phyloP scores from a whole-genome alignment of 2,329 filamentous ascomycete species.

The Neofusicoccum cordaticola region DNA sequence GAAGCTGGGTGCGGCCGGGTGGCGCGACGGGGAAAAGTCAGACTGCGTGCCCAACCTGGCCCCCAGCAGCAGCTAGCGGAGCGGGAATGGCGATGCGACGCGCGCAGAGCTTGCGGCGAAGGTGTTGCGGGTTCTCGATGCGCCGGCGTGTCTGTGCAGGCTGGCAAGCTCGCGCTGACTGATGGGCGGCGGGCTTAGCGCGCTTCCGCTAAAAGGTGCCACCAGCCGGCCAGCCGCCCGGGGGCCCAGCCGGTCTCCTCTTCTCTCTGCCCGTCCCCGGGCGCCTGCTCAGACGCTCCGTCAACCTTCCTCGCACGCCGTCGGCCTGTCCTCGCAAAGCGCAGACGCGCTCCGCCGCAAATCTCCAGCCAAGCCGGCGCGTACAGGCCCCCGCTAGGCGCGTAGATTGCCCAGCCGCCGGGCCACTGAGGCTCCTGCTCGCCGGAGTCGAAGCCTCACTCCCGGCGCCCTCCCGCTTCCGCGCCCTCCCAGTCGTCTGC shows the following conservation, averaged over 20 bases:
- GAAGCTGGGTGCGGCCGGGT: background rate
- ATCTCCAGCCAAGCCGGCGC: background rate
- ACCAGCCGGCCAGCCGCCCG: background rate
- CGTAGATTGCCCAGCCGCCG: background rate
- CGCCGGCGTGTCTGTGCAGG: background rate
- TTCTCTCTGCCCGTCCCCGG: background rate
- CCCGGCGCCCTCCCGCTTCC: constrained; percentile 7
- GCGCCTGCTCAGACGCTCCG: background rate
- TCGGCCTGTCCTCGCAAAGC: background rate
- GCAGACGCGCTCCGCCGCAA: background rate
- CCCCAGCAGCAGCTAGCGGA: background rate
- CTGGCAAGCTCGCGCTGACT: background rate
- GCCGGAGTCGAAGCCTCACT: background rate
- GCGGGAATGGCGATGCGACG: background rate
- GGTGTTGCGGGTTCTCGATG: background rate
- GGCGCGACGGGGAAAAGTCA: constrained; percentile 1
- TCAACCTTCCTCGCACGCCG: background rate
- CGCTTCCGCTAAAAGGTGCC: background rate
- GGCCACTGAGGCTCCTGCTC: background rate
- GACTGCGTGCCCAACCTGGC: constrained; percentile 3
- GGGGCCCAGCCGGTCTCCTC: constrained; percentile 3
- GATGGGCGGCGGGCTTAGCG: background rate
- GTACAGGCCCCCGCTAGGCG: background rate
- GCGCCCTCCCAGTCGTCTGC: background rate
- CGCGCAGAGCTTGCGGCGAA: background rate